Base-by-base conservation (phyloP, 2,329 filamentous ascomycete genomes). In the Scytalidium lignicola region DNA sequence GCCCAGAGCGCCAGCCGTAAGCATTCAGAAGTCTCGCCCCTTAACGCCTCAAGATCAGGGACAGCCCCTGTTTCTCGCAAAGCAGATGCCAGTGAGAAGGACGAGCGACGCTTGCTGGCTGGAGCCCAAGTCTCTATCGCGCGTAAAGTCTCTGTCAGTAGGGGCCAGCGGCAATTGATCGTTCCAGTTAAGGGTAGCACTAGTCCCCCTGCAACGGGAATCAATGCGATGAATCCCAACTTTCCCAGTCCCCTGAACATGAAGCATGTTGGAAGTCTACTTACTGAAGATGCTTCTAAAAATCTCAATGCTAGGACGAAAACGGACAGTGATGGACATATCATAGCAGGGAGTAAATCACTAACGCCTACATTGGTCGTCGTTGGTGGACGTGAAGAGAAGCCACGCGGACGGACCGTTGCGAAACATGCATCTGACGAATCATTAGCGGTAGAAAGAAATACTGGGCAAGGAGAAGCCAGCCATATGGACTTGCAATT, bases 81-180 rank as follows among this genome's bases (percentile, higher is more conserved):
- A 4, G n/a, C n/a, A 9, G 8, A 42, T 43, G 19, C 39, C 17
- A 17, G 15, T 10, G 72, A 75, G 28, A 70, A 74, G 23, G 46
- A 65, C 1, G 70, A 74, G 55, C 62, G 64, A 19, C 71, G 68
- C 6, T 64, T 78, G 13, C 74, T 75, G 54, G 74, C 74, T 41
- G 79, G 82, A 1, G 81, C 83, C 3, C 78, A 85, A 63, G 73
- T 84, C 42, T 85, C 82, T 1, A 86, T 87, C 56, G 83, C 83
- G 0, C 73, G 84, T 1, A 82, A 86, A 62, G 85, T 87, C 55
- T 84, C 79, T 55, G 70, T 86, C 21, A 84, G 81, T 12, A 70
- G 76, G 12, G 74, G 82, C 64, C 83, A 86, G 63, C 72, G 78
- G 17, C 74, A 77, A 59, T 67, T 85, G 53, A 67, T 85, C 17